Percentiles rank a stretch among this genome's conserved stretches.
Evolutionary conservation across 768 basidiomycete genomes (phyloP).

Genomic region (Chlorophyllum brunneum): DNA sequence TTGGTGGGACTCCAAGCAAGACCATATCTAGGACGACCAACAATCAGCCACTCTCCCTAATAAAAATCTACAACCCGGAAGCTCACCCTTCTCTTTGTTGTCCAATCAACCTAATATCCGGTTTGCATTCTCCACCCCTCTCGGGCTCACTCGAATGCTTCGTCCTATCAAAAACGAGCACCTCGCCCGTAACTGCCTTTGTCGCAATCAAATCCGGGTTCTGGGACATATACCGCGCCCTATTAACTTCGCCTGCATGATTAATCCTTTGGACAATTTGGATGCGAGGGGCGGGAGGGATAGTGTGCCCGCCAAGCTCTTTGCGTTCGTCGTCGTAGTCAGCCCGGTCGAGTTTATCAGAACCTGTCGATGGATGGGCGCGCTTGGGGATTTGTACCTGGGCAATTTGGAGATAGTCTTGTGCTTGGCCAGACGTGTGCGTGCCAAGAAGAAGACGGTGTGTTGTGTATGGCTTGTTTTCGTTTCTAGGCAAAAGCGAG

Average conservation of each 20-base stretch:
- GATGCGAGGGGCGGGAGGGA: conserved; percentile 81
- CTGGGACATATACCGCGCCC: conserved; percentile 98
- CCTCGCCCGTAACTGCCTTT: conserved; percentile 87
- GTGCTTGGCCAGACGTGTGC: conserved; percentile 92
- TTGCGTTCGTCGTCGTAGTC: conserved; percentile 91
- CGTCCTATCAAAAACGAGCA: conserved; percentile 93
- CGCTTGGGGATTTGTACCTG: conserved; percentile 90
- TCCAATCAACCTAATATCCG: conserved; percentile 87
- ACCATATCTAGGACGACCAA: conserved; percentile 71
- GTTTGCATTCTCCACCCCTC: conserved; percentile 77
- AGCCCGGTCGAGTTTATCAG: conserved; percentile 72
- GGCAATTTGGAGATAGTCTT: conserved; percentile 95
- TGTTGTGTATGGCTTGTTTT: conserved; percentile 90
- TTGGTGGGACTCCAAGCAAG: conserved; percentile 89
- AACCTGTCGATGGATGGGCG: conserved; percentile 51
- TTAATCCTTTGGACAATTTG: conserved; percentile 93
- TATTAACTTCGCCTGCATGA: conserved; percentile 93
- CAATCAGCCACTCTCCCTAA: conserved; percentile 8
- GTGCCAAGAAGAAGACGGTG: conserved; percentile 96
- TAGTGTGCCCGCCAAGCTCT: conserved; percentile 89
- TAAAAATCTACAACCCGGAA: neutral
- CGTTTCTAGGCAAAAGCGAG: conserved; percentile 48
- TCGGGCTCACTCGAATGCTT: conserved; percentile 95
- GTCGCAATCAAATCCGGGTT: conserved; percentile 97
- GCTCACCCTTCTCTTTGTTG: conserved; percentile 91